Conservation (phyloP, 2,329 filamentous ascomycete species). For the Penicillium paneum region DNA sequence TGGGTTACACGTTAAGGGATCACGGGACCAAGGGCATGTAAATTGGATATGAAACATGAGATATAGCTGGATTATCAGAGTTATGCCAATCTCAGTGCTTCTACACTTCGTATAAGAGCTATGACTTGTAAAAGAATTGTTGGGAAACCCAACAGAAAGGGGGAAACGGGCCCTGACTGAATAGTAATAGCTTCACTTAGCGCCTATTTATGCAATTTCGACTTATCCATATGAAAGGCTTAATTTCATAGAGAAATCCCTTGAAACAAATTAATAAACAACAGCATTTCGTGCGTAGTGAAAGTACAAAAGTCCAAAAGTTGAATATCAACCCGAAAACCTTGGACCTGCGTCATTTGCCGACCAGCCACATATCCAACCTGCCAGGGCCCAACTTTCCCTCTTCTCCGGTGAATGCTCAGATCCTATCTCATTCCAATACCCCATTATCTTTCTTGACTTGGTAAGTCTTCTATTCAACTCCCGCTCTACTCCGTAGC, state of each 20-base stretch:
- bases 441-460: neutral
- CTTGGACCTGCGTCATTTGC: conserved; percentile 3
- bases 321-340: neutral
- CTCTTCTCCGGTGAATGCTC: conserved; percentile 1
- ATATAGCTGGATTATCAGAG: too few relatives aligned
- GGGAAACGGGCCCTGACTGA: conserved; percentile 16
- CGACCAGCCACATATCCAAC: conserved; percentile 16
- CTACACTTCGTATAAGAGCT: neutral
- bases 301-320: neutral
- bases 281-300: neutral
- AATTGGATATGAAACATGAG: neutral
- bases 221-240: too few relatives aligned
- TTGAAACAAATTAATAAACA: neutral
- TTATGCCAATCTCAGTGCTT: neutral
- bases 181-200: too few relatives aligned
- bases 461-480: conserved; percentile 4
- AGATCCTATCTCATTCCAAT: neutral
- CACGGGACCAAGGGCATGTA: conserved; percentile 12
- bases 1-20: neutral
- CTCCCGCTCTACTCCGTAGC: neutral
- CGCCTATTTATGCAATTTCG: too few relatives aligned
- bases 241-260: neutral
- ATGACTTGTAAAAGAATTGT: conserved; percentile 9
- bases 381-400: neutral
- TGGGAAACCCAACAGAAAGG: conserved; percentile 33